A percentile compares a stretch with the other conserved stretches of the same genome.
phyloP scores from a whole-genome alignment of 345 rosid species.

The Euphorbia lathyris region DNA sequence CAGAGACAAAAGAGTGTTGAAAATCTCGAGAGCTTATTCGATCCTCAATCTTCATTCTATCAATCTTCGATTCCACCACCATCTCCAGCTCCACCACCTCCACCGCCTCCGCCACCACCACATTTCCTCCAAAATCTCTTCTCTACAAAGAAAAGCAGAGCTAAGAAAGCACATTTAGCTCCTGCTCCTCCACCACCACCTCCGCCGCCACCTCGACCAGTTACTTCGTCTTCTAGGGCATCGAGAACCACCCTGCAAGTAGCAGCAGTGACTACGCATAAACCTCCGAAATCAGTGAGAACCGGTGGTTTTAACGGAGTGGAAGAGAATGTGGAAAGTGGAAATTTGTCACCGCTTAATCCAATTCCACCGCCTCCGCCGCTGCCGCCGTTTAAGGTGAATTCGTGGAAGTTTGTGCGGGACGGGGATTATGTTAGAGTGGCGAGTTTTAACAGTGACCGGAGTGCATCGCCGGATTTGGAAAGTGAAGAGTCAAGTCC shows the following conservation, averaged over 20 bases:
- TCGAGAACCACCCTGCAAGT: constrained; percentile 30
- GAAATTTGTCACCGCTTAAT: constrained; percentile 50
- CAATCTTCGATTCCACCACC: constrained; percentile 19
- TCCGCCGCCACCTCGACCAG: constrained; percentile 52
- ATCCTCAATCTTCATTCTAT: constrained; percentile 25
- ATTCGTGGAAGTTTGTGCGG: constrained; percentile 51
- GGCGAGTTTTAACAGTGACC: constrained; percentile 49
- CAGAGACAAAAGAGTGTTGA: constrained; percentile 83
- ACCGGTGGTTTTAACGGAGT: constrained; percentile 19
- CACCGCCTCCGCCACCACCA: constrained; percentile 43
- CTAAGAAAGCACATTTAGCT: constrained; percentile 34
- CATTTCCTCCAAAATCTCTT: constrained; percentile 56
- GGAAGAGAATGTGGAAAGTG: constrained; percentile 33
- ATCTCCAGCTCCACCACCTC: constrained; percentile 26
- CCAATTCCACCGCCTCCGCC: constrained; percentile 80
- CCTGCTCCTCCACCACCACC: constrained; percentile 42
- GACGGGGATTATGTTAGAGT: constrained; percentile 72
- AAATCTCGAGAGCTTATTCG: constrained; percentile 61
- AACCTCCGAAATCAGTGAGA: constrained; percentile 30
- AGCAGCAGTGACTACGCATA: constrained; percentile 26
- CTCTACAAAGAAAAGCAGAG: constrained; percentile 58
- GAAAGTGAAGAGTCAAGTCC: constrained; percentile 38
- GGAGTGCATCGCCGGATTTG: constrained; percentile 50
- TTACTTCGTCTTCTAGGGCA: constrained; percentile 21
- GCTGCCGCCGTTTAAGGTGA: constrained; percentile 73